Percentiles rank a stretch among this genome's conserved stretches.
Conservation (phyloP, 2,329 filamentous ascomycete genomes). For the Talaromyces sp. region DNA sequence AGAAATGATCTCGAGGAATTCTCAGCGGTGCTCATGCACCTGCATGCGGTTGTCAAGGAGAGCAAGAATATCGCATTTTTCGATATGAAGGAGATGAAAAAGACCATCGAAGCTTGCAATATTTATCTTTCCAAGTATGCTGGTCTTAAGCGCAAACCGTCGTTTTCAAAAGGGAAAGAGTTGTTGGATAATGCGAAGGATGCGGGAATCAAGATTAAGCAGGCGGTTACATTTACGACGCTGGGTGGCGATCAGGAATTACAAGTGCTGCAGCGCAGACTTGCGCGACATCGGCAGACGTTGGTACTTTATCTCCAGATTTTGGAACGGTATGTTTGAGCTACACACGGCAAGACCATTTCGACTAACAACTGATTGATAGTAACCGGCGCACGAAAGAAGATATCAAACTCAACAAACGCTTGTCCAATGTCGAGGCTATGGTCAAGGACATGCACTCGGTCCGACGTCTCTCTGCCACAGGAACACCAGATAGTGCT, state of each 20-base stretch:
- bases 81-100: conserved; percentile 17
- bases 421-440: conserved; percentile 8
- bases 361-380: not conserved
- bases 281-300: conserved; percentile 19
- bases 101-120: conserved; percentile 16
- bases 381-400: not conserved
- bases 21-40: conserved; percentile 12
- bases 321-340: conserved; percentile 16
- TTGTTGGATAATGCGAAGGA: not conserved
- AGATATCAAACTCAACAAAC: conserved; percentile 5
- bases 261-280: conserved; percentile 16
- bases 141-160: conserved; percentile 4
- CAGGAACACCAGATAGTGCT: not conserved
- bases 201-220: not conserved
- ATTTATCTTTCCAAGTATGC: conserved; percentile 15
- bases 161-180: conserved; percentile 13
- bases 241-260: conserved; percentile 16
- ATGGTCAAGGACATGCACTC: conserved; percentile 9
- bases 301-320: conserved; percentile 19
- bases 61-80: conserved; percentile 15
- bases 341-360: not conserved
- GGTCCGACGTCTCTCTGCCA: not conserved
- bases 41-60: conserved; percentile 15
- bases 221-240: conserved; percentile 2
- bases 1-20: conserved; percentile 18